Percentiles rank a stretch among this genome's conserved stretches.
Conservation (phyloP, 2,329 filamentous ascomycete genomes). For the Trichoderma koningii region DNA sequence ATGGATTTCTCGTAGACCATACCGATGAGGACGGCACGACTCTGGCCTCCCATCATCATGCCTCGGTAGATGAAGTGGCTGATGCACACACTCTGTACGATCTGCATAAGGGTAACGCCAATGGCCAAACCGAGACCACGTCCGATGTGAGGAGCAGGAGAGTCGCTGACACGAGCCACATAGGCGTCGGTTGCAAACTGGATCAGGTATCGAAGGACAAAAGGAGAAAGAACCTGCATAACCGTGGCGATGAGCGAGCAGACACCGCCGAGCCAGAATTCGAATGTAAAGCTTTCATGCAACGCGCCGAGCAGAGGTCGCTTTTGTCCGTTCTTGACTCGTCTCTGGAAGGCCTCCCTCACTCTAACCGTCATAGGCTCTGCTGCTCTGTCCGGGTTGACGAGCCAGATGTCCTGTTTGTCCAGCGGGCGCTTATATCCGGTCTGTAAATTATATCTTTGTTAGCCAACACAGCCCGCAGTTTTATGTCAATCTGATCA, state of each 20-base stretch:
- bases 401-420: conserved; percentile 80
- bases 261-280: conserved; percentile 82
- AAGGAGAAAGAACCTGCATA: conserved; percentile 80
- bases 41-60: conserved; percentile 87
- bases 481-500: background rate
- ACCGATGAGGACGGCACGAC: conserved; percentile 77
- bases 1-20: conserved; percentile 92
- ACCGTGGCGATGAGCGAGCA: conserved; percentile 74
- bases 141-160: conserved; percentile 67
- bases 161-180: conserved; percentile 54
- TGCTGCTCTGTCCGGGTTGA: conserved; percentile 78
- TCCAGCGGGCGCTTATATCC: conserved; percentile 86
- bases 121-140: conserved; percentile 80
- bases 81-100: conserved; percentile 74
- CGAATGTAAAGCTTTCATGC: conserved; percentile 80
- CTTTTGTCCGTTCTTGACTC: conserved; percentile 68
- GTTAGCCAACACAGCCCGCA: background rate
- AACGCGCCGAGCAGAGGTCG: conserved; percentile 77
- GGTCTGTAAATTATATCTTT: conserved; percentile 48
- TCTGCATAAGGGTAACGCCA: conserved; percentile 83
- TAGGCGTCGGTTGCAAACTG: conserved; percentile 81
- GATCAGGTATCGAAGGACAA: conserved; percentile 83
- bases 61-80: conserved; percentile 93
- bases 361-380: conserved; percentile 69
- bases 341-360: conserved; percentile 66